Evolutionary conservation across 2,329 filamentous ascomycete species (phyloP).

Genomic region (Harringtonia aguacate): DNA sequence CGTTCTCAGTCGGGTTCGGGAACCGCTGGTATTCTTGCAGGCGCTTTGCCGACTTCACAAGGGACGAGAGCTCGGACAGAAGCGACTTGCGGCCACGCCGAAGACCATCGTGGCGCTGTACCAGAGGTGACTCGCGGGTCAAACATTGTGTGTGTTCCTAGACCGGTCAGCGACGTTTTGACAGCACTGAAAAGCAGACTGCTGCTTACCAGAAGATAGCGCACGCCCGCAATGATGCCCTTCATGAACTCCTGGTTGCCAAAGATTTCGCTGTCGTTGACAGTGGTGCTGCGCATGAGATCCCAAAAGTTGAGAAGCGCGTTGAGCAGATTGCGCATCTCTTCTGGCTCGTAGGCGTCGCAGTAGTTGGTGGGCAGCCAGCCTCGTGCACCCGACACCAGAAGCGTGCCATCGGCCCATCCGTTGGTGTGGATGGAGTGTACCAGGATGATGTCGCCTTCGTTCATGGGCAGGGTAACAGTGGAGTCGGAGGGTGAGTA

Average conservation of each 20-base stretch:
- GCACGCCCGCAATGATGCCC: conserved; percentile 85
- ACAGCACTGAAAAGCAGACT: not conserved
- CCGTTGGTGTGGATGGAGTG: conserved; percentile 97
- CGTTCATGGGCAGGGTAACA: conserved; percentile 77
- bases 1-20: conserved; percentile 37
- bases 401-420: conserved; percentile 91
- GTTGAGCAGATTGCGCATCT: conserved; percentile 75
- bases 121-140: conserved; percentile 65
- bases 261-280: conserved; percentile 68
- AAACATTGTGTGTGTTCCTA: conserved; percentile 84
- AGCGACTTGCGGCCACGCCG: conserved; percentile 77
- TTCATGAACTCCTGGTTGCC: conserved; percentile 90
- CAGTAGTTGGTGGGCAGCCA: conserved; percentile 99
- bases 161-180: no score
- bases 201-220: conserved; percentile 67
- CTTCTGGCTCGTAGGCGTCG: conserved; percentile 82
- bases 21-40: conserved; percentile 62
- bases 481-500: conserved; percentile 71
- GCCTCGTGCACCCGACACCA: conserved; percentile 76
- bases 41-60: conserved; percentile 82
- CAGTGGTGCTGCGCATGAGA: conserved; percentile 65
- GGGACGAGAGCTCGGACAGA: conserved; percentile 75
- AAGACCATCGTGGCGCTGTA: conserved; percentile 66
- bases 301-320: conserved; percentile 91
- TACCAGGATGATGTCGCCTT: conserved; percentile 86